A percentile compares a stretch with the other conserved stretches of the same genome.
These are phyloP conservation scores for Cyclotella sp. DNA, from an alignment of 108 stramenopile genomes.

Conservation along the genomic window DNA sequence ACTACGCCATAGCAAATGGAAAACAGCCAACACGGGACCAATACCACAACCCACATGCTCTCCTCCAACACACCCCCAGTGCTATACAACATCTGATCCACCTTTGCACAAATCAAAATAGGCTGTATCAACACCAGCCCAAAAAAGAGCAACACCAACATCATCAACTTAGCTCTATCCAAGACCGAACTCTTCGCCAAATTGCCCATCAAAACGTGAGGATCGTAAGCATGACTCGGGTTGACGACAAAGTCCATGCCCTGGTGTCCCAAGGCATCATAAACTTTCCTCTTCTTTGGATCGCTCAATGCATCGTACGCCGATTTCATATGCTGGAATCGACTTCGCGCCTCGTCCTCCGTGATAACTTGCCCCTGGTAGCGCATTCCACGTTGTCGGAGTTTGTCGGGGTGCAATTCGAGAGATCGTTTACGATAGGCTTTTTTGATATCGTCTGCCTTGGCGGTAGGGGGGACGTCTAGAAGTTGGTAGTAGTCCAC, in stretches of 20 bases:
- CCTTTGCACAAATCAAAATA: conserved; percentile 75
- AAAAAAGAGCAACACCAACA: conserved; percentile 49
- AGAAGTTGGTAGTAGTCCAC: conserved; percentile 74
- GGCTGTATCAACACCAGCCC: conserved; percentile 71
- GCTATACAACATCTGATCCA: conserved; percentile 68
- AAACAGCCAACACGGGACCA: conserved; percentile 73
- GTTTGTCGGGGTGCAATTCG: conserved; percentile 83
- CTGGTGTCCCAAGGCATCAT: conserved; percentile 53
- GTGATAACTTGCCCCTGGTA: conserved; percentile 44
- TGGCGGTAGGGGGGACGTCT: conserved; percentile 56
- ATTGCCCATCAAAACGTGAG: conserved; percentile 68
- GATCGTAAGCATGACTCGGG: conserved; percentile 57
- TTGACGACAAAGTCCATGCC: conserved; percentile 52
- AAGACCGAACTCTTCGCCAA: conserved; percentile 53
- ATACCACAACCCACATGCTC: conserved; percentile 61
- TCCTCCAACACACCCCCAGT: conserved; percentile 58
- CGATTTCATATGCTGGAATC: conserved; percentile 80
- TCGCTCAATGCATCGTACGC: conserved; percentile 73
- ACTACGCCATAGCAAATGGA: conserved; percentile 44
- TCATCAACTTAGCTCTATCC: conserved; percentile 70
- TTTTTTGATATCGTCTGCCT: conserved; percentile 75
- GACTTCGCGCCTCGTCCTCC: conserved; percentile 65
- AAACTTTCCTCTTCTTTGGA: conserved; percentile 62
- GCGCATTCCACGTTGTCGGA: conserved; percentile 74
- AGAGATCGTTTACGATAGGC: conserved; percentile 80